A percentile compares a stretch with the other conserved stretches of the same genome.
Evolutionary conservation across 2,329 filamentous ascomycete genomes (phyloP).

Genomic region (Cadophora sp.): DNA sequence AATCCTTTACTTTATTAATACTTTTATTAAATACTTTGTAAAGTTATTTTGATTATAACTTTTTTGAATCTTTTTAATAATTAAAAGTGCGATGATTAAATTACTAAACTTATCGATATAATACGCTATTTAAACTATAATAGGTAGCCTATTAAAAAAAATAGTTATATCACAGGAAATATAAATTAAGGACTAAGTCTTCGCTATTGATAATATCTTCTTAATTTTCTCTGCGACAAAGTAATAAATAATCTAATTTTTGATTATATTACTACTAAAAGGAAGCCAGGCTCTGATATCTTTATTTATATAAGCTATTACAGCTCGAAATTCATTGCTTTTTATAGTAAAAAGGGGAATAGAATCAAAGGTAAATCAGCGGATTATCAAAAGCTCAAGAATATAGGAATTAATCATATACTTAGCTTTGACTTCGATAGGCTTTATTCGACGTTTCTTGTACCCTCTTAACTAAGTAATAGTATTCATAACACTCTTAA

Average conservation of each 20-base stretch:
- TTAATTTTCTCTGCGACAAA: not conserved
- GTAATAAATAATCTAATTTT: not conserved
- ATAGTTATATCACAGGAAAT: not conserved
- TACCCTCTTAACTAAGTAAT: not conserved
- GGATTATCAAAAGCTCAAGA: not conserved
- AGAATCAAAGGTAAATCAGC: not conserved
- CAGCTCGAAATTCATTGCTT: not conserved
- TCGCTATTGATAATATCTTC: not conserved
- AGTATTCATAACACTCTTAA: not conserved
- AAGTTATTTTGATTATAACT: not conserved
- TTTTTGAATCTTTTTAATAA: not conserved
- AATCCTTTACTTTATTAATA: not conserved
- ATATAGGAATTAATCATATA: not conserved
- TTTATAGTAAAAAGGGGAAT: not conserved
- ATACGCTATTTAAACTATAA: not conserved
- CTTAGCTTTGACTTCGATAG: not conserved
- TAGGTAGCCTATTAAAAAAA: not conserved
- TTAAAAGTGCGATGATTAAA: not conserved
- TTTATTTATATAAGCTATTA: not conserved
- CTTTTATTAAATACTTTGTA: not conserved
- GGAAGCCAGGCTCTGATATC: not conserved
- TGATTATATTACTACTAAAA: not conserved
- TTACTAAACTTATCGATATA: not conserved
- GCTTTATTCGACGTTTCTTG: not conserved
- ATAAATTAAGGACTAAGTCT: not conserved